Evolutionary conservation across 106 monocot species (phyloP), one percentile per base, ranked within the genome.

Genomic region (Acanthochlamys bracteata): DNA sequence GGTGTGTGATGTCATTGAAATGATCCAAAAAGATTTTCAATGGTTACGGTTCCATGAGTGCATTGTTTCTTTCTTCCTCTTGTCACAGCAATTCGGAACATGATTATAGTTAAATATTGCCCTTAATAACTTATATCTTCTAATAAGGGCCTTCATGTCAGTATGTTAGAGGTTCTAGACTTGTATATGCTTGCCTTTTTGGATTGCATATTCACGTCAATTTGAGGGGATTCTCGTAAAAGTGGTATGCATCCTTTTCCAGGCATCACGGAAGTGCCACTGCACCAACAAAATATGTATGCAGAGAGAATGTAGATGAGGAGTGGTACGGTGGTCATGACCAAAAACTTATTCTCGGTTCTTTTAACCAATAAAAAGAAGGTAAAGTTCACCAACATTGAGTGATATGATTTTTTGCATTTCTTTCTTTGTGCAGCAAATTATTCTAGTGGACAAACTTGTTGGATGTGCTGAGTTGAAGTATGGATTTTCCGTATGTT

Each of bases 191-290:
- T 33, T 33, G 33, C 33, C 33, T 33, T 49, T 49, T 49, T 49
- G 49, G 3, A 12, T 49, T 10, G 6, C 2, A 2, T 14, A 49
- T 49, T 33, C 33, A 33, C 6, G 33, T 33, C 6, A 33, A 33
- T 33, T 33, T 33, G 33, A 33, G 33, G 33, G 33, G 33, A 33
- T 6, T 33, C 33, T 33, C 6, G 33, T 49, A 49, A 14, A 49
- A 4, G 9, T 45, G 43, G 10, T 45, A 10, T 19, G 20, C 41
- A 33, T 33, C 66, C 13, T 60, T 64, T 59, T 69, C 25, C 69
- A 99, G 98, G 92, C 92, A 68, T 92, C 98, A 68, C 72, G 98
- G 62, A 99, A 86, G 70, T 88, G 86, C 68, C 92, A 92, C 42
- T 99, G 98, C 75, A 92, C 83, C 20, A 99, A 99, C 59, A 73